phyloP scores from a whole-genome alignment of 345 rosid genomes.

The Bretschneidera sinensis region DNA sequence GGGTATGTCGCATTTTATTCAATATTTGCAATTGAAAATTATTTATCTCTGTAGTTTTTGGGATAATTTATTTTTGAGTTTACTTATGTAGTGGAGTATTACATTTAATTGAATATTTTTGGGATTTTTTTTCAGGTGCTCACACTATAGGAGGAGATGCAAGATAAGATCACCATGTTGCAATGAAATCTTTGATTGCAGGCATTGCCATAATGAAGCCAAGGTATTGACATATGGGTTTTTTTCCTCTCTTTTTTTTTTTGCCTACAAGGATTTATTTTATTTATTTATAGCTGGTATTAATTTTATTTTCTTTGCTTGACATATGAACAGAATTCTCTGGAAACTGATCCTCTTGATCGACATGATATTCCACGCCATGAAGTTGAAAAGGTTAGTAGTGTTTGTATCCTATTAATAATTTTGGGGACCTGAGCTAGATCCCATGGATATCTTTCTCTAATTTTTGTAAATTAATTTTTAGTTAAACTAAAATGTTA shows the following conservation, averaged over 20 bases:
- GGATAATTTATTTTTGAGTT: background rate
- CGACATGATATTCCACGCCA: constrained; percentile 83
- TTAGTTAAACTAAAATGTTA: too few species aligned
- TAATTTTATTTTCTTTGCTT: constrained; percentile 1
- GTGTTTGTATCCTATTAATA: background rate
- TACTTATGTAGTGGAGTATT: background rate
- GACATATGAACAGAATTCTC: constrained; percentile 44
- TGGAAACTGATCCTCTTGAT: constrained; percentile 41
- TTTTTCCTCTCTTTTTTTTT: constrained; percentile 1
- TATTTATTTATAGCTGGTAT: constrained; percentile 1
- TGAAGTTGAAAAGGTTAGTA: constrained; percentile 55
- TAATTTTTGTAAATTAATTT: too few species aligned
- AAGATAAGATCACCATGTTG: constrained; percentile 88
- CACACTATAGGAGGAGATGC: constrained; percentile 80
- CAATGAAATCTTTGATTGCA: constrained; percentile 70
- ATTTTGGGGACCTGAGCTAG: too few species aligned
- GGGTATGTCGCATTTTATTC: constrained; percentile 70
- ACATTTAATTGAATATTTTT: too few species aligned
- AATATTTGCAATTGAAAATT: background rate
- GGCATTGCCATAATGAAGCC: constrained; percentile 89
- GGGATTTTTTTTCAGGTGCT: constrained; percentile 65
- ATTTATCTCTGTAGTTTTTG: background rate
- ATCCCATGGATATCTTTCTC: too few species aligned
- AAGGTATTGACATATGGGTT: constrained; percentile 68
- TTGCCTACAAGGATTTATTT: too few species aligned